These are phyloP conservation scores for Populus alba DNA, from an alignment of 345 rosid genomes.

Conservation along the genomic window DNA sequence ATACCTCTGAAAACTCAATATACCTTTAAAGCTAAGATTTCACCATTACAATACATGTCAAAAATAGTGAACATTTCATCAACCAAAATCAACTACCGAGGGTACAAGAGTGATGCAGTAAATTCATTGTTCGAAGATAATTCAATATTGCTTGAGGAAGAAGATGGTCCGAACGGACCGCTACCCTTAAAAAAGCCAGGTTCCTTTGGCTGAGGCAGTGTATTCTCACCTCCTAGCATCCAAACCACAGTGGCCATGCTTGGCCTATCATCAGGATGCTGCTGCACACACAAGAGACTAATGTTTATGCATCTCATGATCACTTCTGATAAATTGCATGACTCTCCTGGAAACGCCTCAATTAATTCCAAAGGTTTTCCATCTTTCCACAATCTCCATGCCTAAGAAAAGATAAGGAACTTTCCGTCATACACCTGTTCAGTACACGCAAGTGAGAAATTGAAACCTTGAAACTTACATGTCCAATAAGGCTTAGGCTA, in stretches of 20 bases:
- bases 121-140: not conserved
- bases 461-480: not conserved
- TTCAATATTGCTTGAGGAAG: not conserved
- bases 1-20: too few relatives aligned
- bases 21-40: too few relatives aligned
- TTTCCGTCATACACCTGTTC: too few relatives aligned
- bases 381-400: not conserved
- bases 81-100: not conserved
- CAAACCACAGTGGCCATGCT: not conserved
- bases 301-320: not conserved
- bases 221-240: slow-evolving; percentile 6
- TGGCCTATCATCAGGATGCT: not conserved
- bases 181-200: not conserved
- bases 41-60: too few relatives aligned
- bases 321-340: not conserved
- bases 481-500: not conserved
- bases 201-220: not conserved
- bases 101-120: not conserved
- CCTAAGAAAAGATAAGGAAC: not conserved
- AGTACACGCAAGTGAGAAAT: not conserved
- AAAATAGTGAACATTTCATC: too few relatives aligned
- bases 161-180: not conserved
- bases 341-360: not conserved
- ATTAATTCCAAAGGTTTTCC: not conserved
- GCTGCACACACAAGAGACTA: not conserved